A percentile compares a stretch with the other conserved stretches of the same genome.
Evolutionary conservation across 164 flowering plant species (phyloP).

Genomic region (Aristolochia californica): DNA sequence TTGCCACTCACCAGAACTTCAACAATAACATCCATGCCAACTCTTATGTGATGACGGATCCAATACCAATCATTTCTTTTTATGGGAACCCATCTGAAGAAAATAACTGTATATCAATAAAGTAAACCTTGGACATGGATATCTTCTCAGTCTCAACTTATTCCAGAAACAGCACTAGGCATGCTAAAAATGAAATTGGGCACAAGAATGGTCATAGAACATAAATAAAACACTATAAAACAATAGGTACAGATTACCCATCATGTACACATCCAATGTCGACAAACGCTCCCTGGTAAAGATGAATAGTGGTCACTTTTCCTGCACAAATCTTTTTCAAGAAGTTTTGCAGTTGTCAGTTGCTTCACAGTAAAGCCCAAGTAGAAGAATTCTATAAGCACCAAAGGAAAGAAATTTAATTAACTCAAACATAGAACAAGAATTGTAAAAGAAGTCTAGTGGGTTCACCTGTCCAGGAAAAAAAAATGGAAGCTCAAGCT

Average conservation of each 20-base stretch:
- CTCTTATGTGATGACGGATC: constrained; percentile 95
- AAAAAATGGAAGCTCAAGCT: constrained; percentile 94
- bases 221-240: not conserved
- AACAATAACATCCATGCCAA: constrained; percentile 84
- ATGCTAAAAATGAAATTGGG: too few species aligned
- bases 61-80: constrained; percentile 96
- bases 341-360: not conserved
- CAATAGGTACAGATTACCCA: constrained; percentile 40
- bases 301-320: constrained; percentile 70
- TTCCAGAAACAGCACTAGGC: too few species aligned
- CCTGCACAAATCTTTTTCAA: constrained; percentile 75
- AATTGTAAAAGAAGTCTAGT: not conserved
- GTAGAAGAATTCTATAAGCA: not conserved
- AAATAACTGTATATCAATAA: constrained; percentile 4
- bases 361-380: too few species aligned
- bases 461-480: constrained; percentile 89
- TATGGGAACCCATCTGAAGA: constrained; percentile 93
- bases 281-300: constrained; percentile 97
- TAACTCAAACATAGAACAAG: not conserved
- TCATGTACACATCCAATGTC: constrained; percentile 97
- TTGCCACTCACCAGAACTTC: constrained; percentile 72
- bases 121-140: not conserved
- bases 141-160: too few species aligned
- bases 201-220: too few species aligned
- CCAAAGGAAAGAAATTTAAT: not conserved